Evolutionary conservation across 805 yeast genomes (phyloP), one percentile per base, ranked within the genome.

Genomic region (Lipomyces mesembrius): DNA sequence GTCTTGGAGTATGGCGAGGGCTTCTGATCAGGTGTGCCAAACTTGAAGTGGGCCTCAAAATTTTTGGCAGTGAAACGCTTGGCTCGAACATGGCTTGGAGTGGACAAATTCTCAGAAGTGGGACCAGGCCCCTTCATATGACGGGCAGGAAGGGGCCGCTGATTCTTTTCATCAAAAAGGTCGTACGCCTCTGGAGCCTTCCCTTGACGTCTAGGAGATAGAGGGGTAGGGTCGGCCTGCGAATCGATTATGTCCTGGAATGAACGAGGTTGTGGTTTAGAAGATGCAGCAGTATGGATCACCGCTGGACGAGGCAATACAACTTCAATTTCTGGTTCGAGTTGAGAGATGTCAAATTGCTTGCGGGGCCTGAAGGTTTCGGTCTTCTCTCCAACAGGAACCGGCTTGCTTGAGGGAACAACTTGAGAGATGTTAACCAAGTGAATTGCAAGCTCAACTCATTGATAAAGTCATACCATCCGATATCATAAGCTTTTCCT

Each of bases 221-320:
- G 53, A 14, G 68, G 65, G 2, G 55, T 55, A 14, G 59, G 37
- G 8, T 61, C 64, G 25, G 52, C 32, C 35, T 62, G 61, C 7
- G 55, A 14, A 52, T 63, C 65, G 25, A 72, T 59, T 35, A 72
- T 65, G 32, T 70, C 71, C 11, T 66, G 62, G 32, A 72, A 53
- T 3, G 65, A 60, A 29, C 74, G 66, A 8, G 65, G 62, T 51
- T 56, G 64, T 32, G 74, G 74, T 61, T 63, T 68, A 32, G 69
- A 60, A 4, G 72, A 63, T 20, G 63, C 62, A 2, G 72, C 67
- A 17, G 74, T 63, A 7, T 70, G 67, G 51, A 68, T 67, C 11
- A 54, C 32, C 1, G 74, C 74, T 37, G 65, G 64, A 25, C 65
- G 61, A 8, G 73, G 71, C 17, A 60, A 61, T 2, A 70, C 73